Conservation (phyloP, 176 grass and related monocot species). For the Metroxylon sagu region DNA sequence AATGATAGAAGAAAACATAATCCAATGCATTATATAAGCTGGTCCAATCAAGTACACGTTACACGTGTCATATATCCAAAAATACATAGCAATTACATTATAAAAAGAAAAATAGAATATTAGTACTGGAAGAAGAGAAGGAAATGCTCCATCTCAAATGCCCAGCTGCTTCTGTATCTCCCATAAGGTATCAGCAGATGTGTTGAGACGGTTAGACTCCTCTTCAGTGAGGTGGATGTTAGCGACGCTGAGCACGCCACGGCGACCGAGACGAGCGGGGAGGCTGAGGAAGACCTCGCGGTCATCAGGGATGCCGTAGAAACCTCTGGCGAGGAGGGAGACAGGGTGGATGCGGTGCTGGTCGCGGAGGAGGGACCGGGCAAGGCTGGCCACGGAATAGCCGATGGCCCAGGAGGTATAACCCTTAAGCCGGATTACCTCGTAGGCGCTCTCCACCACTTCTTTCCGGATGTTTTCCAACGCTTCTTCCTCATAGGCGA, state of each 20-base stretch:
- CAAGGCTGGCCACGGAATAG: constrained; percentile 65
- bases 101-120: too few species aligned
- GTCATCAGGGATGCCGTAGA: constrained; percentile 48
- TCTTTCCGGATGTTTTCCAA: constrained; percentile 51
- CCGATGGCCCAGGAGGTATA: constrained; percentile 94
- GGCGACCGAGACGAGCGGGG: constrained; percentile 41
- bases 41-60: too few species aligned
- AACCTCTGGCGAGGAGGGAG: constrained; percentile 50
- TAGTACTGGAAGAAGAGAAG: too few species aligned
- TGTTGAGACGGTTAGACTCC: constrained; percentile 34
- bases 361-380: constrained; percentile 51
- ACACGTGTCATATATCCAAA: too few species aligned
- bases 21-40: too few species aligned
- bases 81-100: too few species aligned
- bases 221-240: constrained; percentile 66
- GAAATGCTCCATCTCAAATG: too few species aligned
- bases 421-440: constrained; percentile 65
- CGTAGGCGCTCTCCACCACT: constrained; percentile 55
- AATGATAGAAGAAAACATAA: too few species aligned
- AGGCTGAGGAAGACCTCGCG: constrained; percentile 81
- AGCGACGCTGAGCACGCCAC: constrained; percentile 38
- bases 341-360: constrained; percentile 76
- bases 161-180: constrained; percentile 47
- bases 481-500: constrained; percentile 19
- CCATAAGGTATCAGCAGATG: constrained; percentile 62